phyloP scores from a whole-genome alignment of 1,284 basidiomycete genomes.

The Irpex rosettiformis region DNA sequence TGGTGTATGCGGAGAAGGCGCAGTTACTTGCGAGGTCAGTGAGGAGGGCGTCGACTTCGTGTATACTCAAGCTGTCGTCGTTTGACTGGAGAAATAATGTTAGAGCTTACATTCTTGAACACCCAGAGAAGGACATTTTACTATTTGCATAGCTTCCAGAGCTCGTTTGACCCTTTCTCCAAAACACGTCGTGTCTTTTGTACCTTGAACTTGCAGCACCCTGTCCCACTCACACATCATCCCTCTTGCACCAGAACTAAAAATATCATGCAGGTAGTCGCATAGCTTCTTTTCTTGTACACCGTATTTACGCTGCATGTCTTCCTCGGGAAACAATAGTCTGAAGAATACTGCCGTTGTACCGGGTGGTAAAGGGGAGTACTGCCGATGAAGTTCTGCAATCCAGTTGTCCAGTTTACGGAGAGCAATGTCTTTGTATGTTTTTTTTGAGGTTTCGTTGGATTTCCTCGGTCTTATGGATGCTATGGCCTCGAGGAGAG shows the following conservation, averaged over 20 bases:
- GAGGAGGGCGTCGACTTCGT: constrained; percentile 60
- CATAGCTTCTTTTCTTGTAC: constrained; percentile 72
- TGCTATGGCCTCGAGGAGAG: constrained; percentile 43
- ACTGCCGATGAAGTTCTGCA: constrained; percentile 35
- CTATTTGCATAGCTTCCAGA: constrained; percentile 33
- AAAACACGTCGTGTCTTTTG: constrained; percentile 53
- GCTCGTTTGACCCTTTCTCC: constrained; percentile 59
- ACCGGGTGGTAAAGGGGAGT: constrained; percentile 42
- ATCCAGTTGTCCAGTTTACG: constrained; percentile 48
- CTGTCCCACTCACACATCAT: neutral
- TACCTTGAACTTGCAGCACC: constrained; percentile 4
- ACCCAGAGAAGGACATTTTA: constrained; percentile 29
- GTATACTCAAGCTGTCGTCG: constrained; percentile 35
- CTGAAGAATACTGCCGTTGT: constrained; percentile 59
- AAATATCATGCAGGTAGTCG: constrained; percentile 45
- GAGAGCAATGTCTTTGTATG: neutral
- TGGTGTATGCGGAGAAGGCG: constrained; percentile 48
- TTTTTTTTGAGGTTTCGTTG: constrained; percentile 14
- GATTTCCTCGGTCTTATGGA: constrained; percentile 21
- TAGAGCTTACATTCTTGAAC: neutral
- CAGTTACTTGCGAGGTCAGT: constrained; percentile 71
- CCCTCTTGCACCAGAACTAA: constrained; percentile 30
- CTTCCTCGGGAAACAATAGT: constrained; percentile 81
- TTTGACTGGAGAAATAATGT: constrained; percentile 12
- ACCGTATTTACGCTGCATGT: constrained; percentile 64